Evolutionary conservation across 495 filamentous ascomycete species (phyloP), one percentile per base, ranked within the genome.

Genomic region (Paragyromitra xinjiangensis): DNA sequence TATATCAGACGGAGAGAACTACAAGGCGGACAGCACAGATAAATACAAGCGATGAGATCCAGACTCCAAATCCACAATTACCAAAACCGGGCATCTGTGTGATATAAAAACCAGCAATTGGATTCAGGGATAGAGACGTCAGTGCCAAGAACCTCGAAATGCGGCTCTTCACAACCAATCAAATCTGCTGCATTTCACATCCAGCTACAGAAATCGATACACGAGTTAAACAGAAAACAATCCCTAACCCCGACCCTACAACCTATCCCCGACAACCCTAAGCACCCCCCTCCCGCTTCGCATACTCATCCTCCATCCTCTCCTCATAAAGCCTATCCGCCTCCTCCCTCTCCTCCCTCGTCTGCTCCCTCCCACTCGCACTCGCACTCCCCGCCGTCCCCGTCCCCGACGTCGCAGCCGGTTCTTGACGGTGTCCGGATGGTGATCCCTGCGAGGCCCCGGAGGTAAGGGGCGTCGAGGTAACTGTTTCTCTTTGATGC

Each of bases 261-360:
- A 6, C 45, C 16, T n/a, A 50, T 50, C 45, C 42, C 73, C 50
- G 5, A n/a, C n/a, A 42, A n/a, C 22, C 44, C 82, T 80, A 92
- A 39, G 91, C 89, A 50, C 91, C 91, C 0, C 91, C 91, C 77
- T 92, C 91, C 61, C 91, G 83, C 86, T 92, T 92, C n/a, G 91
- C 90, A 82, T 93, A 92, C 83, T 93, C 91, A 51, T 92, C 91
- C 85, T 92, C 90, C 75, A 92, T 92, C n/a, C 87, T 84, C 84
- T 92, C 90, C 81, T 91, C 89, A 64, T 92, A 93, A 16, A 87
- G 70, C 29, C 85, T 85, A 72, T 91, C 90, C 1, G 88, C 90
- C 80, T 89, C 89, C 68, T 88, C 86, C 75, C 69, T 45, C 39
- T 76, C 72, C 29, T 59, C 68, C 51, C n/a, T 62, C 42, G 53